These are phyloP conservation scores for Trichophyton mentagrophytes DNA, from an alignment of 2,329 filamentous ascomycete species.

Conservation along the genomic window DNA sequence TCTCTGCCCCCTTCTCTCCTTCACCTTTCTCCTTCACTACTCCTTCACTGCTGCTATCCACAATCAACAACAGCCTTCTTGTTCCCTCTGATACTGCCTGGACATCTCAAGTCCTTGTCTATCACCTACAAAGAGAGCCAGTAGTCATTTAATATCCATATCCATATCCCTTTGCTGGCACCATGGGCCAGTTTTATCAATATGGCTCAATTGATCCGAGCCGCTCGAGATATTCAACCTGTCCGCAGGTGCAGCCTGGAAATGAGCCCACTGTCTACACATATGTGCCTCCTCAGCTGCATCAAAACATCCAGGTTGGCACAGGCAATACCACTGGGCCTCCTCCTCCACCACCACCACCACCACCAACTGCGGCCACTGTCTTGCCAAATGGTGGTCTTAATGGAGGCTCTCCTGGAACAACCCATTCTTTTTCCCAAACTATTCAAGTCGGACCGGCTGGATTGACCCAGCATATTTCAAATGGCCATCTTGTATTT, in stretches of 20 bases:
- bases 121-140: neutral
- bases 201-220: constrained; percentile 12
- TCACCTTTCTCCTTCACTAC: neutral
- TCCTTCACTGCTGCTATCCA: neutral
- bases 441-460: constrained; percentile 4
- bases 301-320: neutral
- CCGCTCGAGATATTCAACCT: neutral
- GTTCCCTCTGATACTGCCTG: neutral
- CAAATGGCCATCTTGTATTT: constrained; percentile 8
- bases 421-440: neutral
- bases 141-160: neutral
- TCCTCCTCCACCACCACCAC: neutral
- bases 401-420: neutral
- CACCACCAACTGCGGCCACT: neutral
- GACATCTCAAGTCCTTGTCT: neutral
- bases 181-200: constrained; percentile 12
- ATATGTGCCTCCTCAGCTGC: constrained; percentile 10
- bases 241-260: neutral
- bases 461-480: constrained; percentile 10
- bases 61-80: neutral
- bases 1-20: neutral
- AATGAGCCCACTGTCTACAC: constrained; percentile 11
- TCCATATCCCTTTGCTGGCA: neutral
- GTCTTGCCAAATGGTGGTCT: neutral
- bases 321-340: neutral